Conservation (phyloP, 2,329 filamentous ascomycete species). For the Calonectria crousiana region DNA sequence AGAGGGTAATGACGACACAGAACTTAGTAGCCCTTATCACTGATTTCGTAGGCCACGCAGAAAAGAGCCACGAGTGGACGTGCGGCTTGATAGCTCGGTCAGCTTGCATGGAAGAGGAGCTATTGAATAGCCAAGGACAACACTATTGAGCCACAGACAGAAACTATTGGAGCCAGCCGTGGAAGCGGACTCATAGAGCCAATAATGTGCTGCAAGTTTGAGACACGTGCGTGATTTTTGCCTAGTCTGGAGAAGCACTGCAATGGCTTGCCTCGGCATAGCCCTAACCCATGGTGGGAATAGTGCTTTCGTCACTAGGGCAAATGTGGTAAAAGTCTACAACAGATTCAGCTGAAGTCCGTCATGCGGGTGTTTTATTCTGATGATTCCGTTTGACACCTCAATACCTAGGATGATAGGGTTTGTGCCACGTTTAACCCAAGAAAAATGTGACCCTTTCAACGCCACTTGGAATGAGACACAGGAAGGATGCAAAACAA, state of each 20-base stretch:
- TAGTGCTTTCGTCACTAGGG: neutral
- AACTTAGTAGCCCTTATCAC: too few species aligned
- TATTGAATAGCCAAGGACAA: neutral
- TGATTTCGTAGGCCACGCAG: too few species aligned
- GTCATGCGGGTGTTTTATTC: too few species aligned
- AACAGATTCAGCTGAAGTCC: too few species aligned
- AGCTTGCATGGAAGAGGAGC: neutral
- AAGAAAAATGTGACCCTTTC: too few species aligned
- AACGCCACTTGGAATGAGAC: too few species aligned
- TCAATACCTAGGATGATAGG: too few species aligned
- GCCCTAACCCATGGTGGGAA: neutral
- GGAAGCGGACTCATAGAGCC: neutral
- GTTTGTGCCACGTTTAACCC: too few species aligned
- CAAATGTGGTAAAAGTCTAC: neutral
- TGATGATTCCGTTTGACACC: too few species aligned
- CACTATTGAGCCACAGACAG: neutral
- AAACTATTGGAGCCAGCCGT: neutral
- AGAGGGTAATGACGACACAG: too few species aligned
- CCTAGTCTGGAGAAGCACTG: neutral
- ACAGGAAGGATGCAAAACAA: too few species aligned
- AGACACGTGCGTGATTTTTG: neutral
- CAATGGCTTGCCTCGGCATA: neutral
- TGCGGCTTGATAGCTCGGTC: neutral
- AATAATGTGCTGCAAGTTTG: neutral
- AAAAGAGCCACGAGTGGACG: neutral